Base-by-base conservation (phyloP, 1,284 basidiomycete species). In the Meira miltonrushii region DNA sequence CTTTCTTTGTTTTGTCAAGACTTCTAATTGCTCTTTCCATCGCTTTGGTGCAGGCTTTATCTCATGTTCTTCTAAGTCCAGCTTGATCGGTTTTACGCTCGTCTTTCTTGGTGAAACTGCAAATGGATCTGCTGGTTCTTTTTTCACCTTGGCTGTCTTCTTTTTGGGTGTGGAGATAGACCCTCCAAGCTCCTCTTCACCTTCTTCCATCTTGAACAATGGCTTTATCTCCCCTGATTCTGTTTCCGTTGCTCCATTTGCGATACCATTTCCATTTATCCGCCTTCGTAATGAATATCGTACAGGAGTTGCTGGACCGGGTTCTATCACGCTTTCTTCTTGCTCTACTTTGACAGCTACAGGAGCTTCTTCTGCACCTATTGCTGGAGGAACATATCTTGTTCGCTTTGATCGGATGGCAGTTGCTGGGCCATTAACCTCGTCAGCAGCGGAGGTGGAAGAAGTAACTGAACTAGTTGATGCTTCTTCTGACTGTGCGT, bases 21-120 rank as follows among this genome's bases (percentile, higher is more conserved):
- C 61, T 2, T 43, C 54, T 47, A 71, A 71, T 25, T 64, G 61
- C 10, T 54, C 58, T 33, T 67, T 25, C 76, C 76, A 78, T 25
- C 64, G 19, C 2, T 49, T 28, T 0, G 76, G 76, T 0, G 73
- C 73, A 0, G 72, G 66, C 19, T 68, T 69, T 12, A 62, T 62
- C 50, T 75, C 71, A 39, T 64, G 61, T 25, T 60, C 60, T 25
- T 60, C 64, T 17, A 78, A 71, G 43, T 73, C 67, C 43, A 74
- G 56, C 57, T 78, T 78, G 65, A 74, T 68, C 1, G 70, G 61
- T 50, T 74, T 74, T 8, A 38, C 23, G 21, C 23, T 28, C 50
- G 23, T 39, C 37, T 55, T 57, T 33, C 37, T 47, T 5, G 56
- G 54, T 21, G 56, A 58, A 15, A 38, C 23, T 12, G 46, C 28